Conservation (phyloP, 2,329 filamentous ascomycete species). For the Biscogniauxia sp. region DNA sequence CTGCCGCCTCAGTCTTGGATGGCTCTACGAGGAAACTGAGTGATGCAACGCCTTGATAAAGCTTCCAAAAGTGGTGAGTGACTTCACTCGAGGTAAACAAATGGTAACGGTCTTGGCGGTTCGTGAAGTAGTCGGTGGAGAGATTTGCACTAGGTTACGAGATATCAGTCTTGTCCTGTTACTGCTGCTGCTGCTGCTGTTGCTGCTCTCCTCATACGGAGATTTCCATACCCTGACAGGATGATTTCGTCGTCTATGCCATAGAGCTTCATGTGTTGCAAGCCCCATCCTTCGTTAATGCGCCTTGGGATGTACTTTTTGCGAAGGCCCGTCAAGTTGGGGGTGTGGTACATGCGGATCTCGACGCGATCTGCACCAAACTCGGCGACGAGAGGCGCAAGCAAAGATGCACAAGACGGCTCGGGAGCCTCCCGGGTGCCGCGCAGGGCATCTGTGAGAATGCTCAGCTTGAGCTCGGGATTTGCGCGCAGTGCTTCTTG, state of each 20-base stretch:
- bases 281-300: conserved; percentile 96
- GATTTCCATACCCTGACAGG: conserved; percentile 68
- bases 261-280: conserved; percentile 99
- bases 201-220: not conserved
- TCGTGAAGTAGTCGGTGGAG: conserved; percentile 92
- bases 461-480: conserved; percentile 75
- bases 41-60: conserved; percentile 74
- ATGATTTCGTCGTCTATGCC: conserved; percentile 95
- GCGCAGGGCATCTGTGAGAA: conserved; percentile 86
- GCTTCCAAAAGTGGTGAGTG: conserved; percentile 75
- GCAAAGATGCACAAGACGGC: conserved; percentile 81
- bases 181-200: too few relatives aligned
- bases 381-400: conserved; percentile 78
- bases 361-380: conserved; percentile 85
- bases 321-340: conserved; percentile 82
- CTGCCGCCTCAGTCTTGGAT: conserved; percentile 47
- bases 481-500: conserved; percentile 72
- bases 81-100: conserved; percentile 77
- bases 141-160: conserved; percentile 65
- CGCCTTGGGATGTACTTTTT: conserved; percentile 83
- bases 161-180: conserved; percentile 15
- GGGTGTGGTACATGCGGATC: conserved; percentile 96
- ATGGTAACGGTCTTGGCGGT: conserved; percentile 92
- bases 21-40: conserved; percentile 81
- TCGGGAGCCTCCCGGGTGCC: conserved; percentile 88